These are phyloP conservation scores for Chlorella sp. DNA, from an alignment of 139 green algal species.

Conservation along the genomic window DNA sequence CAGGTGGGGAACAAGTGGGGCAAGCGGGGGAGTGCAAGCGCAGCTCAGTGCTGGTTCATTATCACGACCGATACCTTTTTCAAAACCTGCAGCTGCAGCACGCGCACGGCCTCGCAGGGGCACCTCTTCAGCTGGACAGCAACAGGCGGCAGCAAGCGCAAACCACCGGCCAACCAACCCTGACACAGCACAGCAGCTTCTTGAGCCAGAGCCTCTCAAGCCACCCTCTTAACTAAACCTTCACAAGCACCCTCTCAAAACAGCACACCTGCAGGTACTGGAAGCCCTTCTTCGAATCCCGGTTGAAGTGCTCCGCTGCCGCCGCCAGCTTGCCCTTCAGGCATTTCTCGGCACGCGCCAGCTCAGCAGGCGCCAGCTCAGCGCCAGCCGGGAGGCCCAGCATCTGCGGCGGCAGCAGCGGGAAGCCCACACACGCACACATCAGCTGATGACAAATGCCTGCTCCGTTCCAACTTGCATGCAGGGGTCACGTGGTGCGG, in stretches of 20 bases:
- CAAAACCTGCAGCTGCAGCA: too few species aligned
- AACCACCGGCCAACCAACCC: neutral
- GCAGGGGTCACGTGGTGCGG: too few species aligned
- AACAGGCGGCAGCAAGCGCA: neutral
- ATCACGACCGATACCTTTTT: too few species aligned
- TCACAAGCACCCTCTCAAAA: neutral
- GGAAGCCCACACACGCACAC: neutral
- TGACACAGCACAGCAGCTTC: too few species aligned
- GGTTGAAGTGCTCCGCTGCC: conserved; percentile 97
- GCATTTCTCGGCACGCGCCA: conserved; percentile 61
- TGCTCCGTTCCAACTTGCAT: too few species aligned
- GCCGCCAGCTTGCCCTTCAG: conserved; percentile 82
- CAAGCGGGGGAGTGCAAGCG: neutral
- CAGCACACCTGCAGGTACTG: conserved; percentile 78
- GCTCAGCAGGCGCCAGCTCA: neutral
- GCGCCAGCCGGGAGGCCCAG: neutral
- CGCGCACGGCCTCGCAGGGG: too few species aligned
- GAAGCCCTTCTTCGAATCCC: conserved; percentile 95
- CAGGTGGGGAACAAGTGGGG: neutral
- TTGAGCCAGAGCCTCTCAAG: too few species aligned
- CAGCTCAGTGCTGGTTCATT: neutral
- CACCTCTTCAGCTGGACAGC: too few species aligned
- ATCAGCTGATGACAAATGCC: neutral
- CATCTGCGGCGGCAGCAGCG: neutral
- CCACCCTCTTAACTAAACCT: neutral